A percentile compares a stretch with the other conserved stretches of the same genome.
Conservation (phyloP, 2,329 filamentous ascomycete species). For the Exophiala aquamarina region DNA sequence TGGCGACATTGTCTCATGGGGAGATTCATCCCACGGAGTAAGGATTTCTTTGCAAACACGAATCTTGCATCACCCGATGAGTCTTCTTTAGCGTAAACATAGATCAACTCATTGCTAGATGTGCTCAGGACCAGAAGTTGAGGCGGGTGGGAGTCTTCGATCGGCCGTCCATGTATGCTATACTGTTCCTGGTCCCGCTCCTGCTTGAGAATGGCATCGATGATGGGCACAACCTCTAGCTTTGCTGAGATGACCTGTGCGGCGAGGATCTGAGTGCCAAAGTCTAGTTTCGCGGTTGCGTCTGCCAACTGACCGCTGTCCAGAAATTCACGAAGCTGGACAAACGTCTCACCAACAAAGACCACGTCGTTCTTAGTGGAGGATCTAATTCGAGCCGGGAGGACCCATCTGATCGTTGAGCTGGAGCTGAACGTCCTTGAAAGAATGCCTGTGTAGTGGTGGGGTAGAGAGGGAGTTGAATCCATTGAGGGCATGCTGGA, state of each 20-base stretch:
- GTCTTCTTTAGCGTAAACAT: conserved; percentile 64
- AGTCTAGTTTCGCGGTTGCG: conserved; percentile 75
- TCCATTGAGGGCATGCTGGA: neutral
- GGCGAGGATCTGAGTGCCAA: conserved; percentile 75
- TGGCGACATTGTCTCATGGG: conserved; percentile 60
- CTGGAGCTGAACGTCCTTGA: conserved; percentile 77
- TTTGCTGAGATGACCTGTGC: conserved; percentile 70
- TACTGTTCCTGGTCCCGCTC: conserved; percentile 25
- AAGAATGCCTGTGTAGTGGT: conserved; percentile 61
- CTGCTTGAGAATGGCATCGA: conserved; percentile 29
- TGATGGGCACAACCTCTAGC: conserved; percentile 36
- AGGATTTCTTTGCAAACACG: conserved; percentile 57
- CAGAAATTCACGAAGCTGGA: conserved; percentile 75
- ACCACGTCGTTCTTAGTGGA: conserved; percentile 75
- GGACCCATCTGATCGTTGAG: conserved; percentile 71
- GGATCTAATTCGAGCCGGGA: conserved; percentile 76
- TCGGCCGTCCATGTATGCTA: conserved; percentile 19
- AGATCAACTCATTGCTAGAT: conserved; percentile 70
- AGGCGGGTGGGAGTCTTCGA: conserved; percentile 58
- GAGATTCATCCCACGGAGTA: conserved; percentile 57
- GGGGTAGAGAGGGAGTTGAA: neutral
- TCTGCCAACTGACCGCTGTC: conserved; percentile 68
- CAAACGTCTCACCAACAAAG: conserved; percentile 77
- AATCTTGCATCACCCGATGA: conserved; percentile 57
- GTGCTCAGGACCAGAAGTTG: conserved; percentile 78